A percentile compares a stretch with the other conserved stretches of the same genome.
phyloP scores from a whole-genome alignment of 2,329 filamentous ascomycete genomes.

The Pseudogymnoascus sp. region DNA sequence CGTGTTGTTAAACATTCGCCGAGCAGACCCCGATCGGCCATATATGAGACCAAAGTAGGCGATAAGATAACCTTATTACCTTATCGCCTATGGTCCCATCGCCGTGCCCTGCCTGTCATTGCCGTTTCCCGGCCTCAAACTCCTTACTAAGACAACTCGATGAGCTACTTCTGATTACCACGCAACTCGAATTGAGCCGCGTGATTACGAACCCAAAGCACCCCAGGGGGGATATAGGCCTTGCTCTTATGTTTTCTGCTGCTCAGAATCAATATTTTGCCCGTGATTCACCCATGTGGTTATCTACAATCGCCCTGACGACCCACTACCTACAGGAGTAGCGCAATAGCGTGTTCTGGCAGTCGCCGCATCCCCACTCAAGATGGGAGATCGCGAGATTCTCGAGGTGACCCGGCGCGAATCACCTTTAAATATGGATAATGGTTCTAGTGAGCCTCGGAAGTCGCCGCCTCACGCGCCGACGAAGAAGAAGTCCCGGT shows the following conservation, averaged over 20 bases:
- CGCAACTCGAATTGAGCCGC: constrained; percentile 5
- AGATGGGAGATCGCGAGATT: constrained; percentile 6
- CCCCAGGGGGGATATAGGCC: not conserved
- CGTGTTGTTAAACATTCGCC: not conserved
- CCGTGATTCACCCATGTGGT: not conserved
- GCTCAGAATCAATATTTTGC: not conserved
- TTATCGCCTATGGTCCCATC: not conserved
- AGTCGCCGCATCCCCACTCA: constrained; percentile 1
- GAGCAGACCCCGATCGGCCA: not conserved
- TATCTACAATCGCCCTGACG: not conserved
- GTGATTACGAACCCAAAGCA: not conserved
- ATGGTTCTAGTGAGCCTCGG: not conserved
- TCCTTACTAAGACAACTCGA: constrained; percentile 6
- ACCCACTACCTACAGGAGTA: constrained; percentile 2
- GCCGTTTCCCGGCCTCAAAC: not conserved
- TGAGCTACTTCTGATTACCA: not conserved
- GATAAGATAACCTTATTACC: not conserved
- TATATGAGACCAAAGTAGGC: not conserved
- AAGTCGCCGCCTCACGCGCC: constrained; percentile 2
- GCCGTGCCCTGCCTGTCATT: not conserved
- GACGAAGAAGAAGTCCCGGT: constrained; percentile 26
- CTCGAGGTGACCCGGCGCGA: constrained; percentile 4
- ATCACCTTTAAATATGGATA: constrained; percentile 6
- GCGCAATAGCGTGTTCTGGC: constrained; percentile 3
- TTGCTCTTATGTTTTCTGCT: not conserved